Conservation (phyloP, 805 yeast genomes). For the Hanseniaspora hatyaiensis region DNA sequence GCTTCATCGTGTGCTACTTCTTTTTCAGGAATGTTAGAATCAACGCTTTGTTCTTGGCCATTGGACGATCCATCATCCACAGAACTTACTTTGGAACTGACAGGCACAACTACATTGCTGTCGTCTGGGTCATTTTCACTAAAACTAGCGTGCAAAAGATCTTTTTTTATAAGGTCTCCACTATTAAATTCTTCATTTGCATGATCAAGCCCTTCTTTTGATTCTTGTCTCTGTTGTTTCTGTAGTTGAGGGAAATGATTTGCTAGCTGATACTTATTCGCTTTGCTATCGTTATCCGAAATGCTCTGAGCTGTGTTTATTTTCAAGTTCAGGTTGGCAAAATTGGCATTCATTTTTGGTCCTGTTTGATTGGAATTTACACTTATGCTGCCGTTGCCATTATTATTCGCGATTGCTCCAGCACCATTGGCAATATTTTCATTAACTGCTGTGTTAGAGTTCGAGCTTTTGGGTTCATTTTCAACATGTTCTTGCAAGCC, state of each 20-base stretch:
- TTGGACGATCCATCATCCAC: background rate
- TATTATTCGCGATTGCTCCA: background rate
- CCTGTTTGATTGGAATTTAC: background rate
- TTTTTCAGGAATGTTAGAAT: background rate
- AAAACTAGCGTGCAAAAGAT: too few species aligned
- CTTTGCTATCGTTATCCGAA: background rate
- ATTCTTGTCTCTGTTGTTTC: slow-evolving; percentile 16
- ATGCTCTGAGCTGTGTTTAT: background rate
- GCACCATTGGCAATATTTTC: background rate
- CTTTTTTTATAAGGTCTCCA: background rate
- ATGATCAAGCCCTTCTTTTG: slow-evolving; percentile 5
- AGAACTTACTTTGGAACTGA: slow-evolving; percentile 3
- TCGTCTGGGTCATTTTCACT: slow-evolving; percentile 2
- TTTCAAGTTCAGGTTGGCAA: background rate
- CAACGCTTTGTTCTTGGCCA: background rate
- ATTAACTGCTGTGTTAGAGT: too few species aligned
- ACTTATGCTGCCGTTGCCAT: background rate
- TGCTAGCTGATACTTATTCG: background rate
- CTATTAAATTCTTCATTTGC: background rate
- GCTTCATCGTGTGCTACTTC: background rate
- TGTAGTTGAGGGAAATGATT: slow-evolving; percentile 14
- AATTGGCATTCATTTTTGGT: background rate
- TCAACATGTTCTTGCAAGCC: background rate
- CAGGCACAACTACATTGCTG: slow-evolving; percentile 4
- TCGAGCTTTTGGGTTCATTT: too few species aligned